phyloP scores from a whole-genome alignment of 305 asterid genomes.

The Ajuga reptans region DNA sequence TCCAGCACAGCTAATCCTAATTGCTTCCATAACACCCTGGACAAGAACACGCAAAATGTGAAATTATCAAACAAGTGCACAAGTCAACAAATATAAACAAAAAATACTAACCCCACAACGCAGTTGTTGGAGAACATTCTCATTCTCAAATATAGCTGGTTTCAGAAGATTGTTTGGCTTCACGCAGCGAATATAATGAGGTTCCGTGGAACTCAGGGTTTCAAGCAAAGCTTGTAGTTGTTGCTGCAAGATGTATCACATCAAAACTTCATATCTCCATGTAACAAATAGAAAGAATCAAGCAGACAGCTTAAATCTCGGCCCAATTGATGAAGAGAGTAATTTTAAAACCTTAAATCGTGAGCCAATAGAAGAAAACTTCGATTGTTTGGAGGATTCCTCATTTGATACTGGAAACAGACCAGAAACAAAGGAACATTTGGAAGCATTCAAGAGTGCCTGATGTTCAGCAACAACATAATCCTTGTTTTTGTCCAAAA shows the following conservation, averaged over 20 bases:
- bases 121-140: constrained; percentile 87
- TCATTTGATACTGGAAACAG: constrained; percentile 69
- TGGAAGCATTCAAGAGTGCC: constrained; percentile 77
- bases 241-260: constrained; percentile 59
- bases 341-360: constrained; percentile 65
- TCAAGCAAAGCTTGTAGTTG: constrained; percentile 85
- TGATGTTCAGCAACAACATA: constrained; percentile 97
- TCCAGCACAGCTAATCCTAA: constrained; percentile 97
- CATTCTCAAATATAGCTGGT: constrained; percentile 95
- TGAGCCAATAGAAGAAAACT: constrained; percentile 92
- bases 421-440: constrained; percentile 69
- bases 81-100: not conserved
- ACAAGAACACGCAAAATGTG: constrained; percentile 13
- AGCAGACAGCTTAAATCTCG: constrained; percentile 58
- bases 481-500: constrained; percentile 95
- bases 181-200: constrained; percentile 91
- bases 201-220: constrained; percentile 80
- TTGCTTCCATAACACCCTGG: constrained; percentile 99
- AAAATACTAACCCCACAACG: constrained; percentile 79
- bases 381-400: constrained; percentile 83
- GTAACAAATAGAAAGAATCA: constrained; percentile 13
- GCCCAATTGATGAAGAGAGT: constrained; percentile 30
- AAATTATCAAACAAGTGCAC: constrained; percentile 1
- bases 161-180: constrained; percentile 96
- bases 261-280: constrained; percentile 18